Evolutionary conservation across 257 asterid species (phyloP).

Genomic region (Ilex aquifolium): DNA sequence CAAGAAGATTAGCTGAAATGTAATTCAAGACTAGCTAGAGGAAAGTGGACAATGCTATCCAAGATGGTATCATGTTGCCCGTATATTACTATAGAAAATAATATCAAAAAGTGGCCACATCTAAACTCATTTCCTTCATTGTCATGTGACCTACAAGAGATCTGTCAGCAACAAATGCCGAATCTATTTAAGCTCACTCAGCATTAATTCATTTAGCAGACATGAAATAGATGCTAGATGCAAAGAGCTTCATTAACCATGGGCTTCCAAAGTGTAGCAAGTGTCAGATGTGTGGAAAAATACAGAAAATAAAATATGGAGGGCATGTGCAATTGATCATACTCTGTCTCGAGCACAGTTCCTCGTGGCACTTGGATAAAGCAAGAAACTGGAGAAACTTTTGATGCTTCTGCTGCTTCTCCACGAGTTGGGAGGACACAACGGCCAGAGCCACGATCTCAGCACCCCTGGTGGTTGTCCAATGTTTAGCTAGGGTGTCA

Average conservation of each 20-base stretch:
- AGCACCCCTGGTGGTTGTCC: constrained; percentile 94
- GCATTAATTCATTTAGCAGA: no score
- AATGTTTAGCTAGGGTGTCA: constrained; percentile 93
- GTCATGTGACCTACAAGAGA: background rate
- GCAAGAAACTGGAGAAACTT: constrained; percentile 92
- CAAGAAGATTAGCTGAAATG: background rate
- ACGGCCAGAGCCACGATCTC: constrained; percentile 73
- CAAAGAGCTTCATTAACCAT: no score
- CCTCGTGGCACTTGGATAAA: constrained; percentile 92
- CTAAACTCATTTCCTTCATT: background rate
- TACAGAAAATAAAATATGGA: no score
- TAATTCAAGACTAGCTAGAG: background rate
- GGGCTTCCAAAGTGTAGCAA: no score
- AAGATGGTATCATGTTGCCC: background rate
- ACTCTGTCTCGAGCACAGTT: constrained; percentile 79
- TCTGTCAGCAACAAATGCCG: background rate
- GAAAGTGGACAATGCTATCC: background rate
- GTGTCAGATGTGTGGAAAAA: no score
- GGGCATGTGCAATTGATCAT: constrained; percentile 23
- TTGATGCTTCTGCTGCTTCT: constrained; percentile 86
- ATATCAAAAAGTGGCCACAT: background rate
- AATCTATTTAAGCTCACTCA: background rate
- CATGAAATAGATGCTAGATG: no score
- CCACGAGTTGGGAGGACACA: constrained; percentile 71
- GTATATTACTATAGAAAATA: background rate